Base-by-base conservation (phyloP, 2,329 filamentous ascomycete species). In the Neonectria punicea region DNA sequence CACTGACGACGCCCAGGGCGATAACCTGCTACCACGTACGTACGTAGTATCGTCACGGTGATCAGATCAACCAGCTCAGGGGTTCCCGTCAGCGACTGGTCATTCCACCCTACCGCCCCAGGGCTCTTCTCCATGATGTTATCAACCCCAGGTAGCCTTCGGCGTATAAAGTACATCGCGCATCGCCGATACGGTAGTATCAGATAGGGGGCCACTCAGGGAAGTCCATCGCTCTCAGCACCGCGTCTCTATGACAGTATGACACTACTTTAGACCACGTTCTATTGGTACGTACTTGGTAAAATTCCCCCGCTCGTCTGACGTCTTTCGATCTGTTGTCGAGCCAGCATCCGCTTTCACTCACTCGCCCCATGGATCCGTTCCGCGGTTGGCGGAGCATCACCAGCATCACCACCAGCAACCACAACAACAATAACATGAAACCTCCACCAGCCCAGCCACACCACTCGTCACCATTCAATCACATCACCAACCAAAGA, bases 381-480 rank as follows among this genome's bases (percentile, higher is more conserved):
- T 54, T 47, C 63, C 32, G 50, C 41, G 44, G 58, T 63, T 65
- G 67, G 61, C 65, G 47, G 62, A 68, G 56, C 61, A 67, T 61
- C 20, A 57, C 61, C 66, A 66, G 51, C 46, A 55, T 53, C 55
- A 54, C 44, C 53, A 47, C 28, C 53, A 39, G 43, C 43, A 20
- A 41, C 44, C 44, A 61, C n/a, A 57, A 25, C 25, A 25, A 25
- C 61, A 39, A 53, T 50, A 34, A 58, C 55, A 61, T 25, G 55
- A 16, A 51, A 47, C 61, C 65, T 65, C 58, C 67, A 43, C 66
- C 65, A 68, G 55, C 49, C 64, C 61, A 65, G 64, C 67, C 65
- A 64, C 61, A 34, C 10, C 18, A 20, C 32, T 36, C 43, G 30
- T 47, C 28, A 51, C 49, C 10, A 55, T 25, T 25, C 25, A 25